phyloP scores from a whole-genome alignment of 139 green algal species.

The Coelastrella sp. region DNA sequence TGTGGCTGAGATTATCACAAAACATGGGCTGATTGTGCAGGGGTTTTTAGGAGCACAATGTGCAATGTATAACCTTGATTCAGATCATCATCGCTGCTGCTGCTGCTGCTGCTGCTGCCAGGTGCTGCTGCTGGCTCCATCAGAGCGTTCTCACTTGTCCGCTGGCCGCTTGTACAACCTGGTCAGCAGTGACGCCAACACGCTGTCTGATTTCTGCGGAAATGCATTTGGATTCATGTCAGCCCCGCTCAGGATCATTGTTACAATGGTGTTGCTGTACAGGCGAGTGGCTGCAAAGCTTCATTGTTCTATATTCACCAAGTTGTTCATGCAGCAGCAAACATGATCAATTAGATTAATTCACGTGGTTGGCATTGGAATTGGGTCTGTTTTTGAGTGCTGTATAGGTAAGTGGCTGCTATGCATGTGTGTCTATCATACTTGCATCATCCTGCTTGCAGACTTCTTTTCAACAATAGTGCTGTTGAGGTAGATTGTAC shows the following conservation, averaged over 20 bases:
- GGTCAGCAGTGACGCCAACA: slow-evolving; percentile 67
- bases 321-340: no score
- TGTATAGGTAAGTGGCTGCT: background rate
- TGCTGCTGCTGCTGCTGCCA: slow-evolving; percentile 29
- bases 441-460: no score
- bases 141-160: slow-evolving; percentile 55
- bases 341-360: no score
- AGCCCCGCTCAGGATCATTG: slow-evolving; percentile 67
- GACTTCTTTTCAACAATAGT: no score
- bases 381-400: no score
- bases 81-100: background rate
- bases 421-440: no score
- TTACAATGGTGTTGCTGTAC: slow-evolving; percentile 68
- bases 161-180: slow-evolving; percentile 67
- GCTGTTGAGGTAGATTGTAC: no score
- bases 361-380: no score
- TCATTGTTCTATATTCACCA: no score
- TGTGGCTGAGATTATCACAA: background rate
- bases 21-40: background rate
- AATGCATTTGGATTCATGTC: slow-evolving; percentile 71
- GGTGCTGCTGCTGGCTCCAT: slow-evolving; percentile 56
- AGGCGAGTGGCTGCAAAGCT: background rate
- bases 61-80: background rate
- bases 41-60: background rate
- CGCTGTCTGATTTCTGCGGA: slow-evolving; percentile 63